Evolutionary conservation across 495 filamentous ascomycete genomes (phyloP), one percentile per base, ranked within the genome.

Genomic region (Podospora conica): DNA sequence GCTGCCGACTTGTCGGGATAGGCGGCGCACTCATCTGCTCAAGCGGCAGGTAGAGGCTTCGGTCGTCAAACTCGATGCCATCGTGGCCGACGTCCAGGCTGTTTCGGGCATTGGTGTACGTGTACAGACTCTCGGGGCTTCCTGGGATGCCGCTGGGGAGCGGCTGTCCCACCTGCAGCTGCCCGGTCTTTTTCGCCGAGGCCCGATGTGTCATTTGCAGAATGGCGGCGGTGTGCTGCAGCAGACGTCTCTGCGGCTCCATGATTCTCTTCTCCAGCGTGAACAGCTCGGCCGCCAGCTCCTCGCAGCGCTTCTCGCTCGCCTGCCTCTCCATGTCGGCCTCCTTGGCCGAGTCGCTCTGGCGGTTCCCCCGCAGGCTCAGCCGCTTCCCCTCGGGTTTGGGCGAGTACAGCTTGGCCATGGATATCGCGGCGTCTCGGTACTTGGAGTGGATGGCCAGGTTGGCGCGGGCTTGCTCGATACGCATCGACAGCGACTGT

Each of bases 201-300:
- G 76, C 75, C 67, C 88, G 87, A 72, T 97, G 92, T 18, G 91
- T 92, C 81, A 95, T 84, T 71, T 96, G 91, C 68, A 97, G 77
- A 28, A 98, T 90, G 40, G 90, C 95, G 28, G 95, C 92, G 0
- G 92, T 97, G 75, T 98, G 95, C 72, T 93, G 86, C n/a, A 97
- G 75, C 63, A 97, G 76, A 55, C 86, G 82, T 65, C 79, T 85
- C 61, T 94, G 88, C 18, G 91, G 84, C 55, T 88, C 85, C 71
- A 91, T 86, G 31, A 85, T 77, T 60, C 90, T 81, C 66, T 88
- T 87, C 73, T 96, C 91, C 62, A 96, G 76, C 53, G 81, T 80
- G 83, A 88, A 92, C 28, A 98, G 77, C 68, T 97, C 91, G 55
- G 87, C 80, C 9, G 92, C 86, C 59, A 98, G 77, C 53, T 96